Percentiles rank a stretch among this genome's conserved stretches.
Evolutionary conservation across 306 rosid genomes (phyloP).

Genomic region (Prunus salicina): DNA sequence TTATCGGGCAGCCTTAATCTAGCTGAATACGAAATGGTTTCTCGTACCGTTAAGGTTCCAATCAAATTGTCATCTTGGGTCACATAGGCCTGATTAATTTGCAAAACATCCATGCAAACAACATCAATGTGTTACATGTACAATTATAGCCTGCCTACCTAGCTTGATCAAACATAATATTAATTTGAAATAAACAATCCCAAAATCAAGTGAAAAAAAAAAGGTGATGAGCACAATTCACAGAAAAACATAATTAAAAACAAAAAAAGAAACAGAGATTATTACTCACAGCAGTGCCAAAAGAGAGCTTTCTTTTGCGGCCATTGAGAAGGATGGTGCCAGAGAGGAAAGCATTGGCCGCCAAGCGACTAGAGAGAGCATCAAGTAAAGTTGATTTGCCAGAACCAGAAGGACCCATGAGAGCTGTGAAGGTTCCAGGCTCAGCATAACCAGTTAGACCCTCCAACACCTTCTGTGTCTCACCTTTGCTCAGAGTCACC

Average conservation of each 20-base stretch:
- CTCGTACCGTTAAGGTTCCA: conserved; percentile 85
- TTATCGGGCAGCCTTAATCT: conserved; percentile 68
- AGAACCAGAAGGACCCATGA: conserved; percentile 98
- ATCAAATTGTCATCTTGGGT: conserved; percentile 97
- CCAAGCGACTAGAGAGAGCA: conserved; percentile 93
- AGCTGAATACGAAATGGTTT: conserved; percentile 88
- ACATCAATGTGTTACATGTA: background rate
- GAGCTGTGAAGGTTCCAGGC: conserved; percentile 86
- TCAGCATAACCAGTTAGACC: conserved; percentile 89
- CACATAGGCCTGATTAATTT: conserved; percentile 71
- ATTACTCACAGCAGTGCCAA: conserved; percentile 82
- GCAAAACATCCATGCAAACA: background rate
- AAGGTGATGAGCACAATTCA: background rate
- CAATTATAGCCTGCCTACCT: background rate
- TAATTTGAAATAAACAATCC: background rate
- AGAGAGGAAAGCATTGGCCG: conserved; percentile 81
- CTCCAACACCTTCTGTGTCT: conserved; percentile 78
- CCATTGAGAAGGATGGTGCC: conserved; percentile 91
- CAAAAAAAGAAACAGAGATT: background rate
- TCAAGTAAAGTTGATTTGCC: conserved; percentile 95
- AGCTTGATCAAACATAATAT: background rate
- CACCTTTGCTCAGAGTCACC: conserved; percentile 77
- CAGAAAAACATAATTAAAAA: background rate
- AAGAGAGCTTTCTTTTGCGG: conserved; percentile 86
- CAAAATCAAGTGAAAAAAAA: background rate